A percentile compares a stretch with the other conserved stretches of the same genome.
These are phyloP conservation scores for Sugiyamaella lignohabitans DNA, from an alignment of 805 yeast genomes.

Conservation along the genomic window DNA sequence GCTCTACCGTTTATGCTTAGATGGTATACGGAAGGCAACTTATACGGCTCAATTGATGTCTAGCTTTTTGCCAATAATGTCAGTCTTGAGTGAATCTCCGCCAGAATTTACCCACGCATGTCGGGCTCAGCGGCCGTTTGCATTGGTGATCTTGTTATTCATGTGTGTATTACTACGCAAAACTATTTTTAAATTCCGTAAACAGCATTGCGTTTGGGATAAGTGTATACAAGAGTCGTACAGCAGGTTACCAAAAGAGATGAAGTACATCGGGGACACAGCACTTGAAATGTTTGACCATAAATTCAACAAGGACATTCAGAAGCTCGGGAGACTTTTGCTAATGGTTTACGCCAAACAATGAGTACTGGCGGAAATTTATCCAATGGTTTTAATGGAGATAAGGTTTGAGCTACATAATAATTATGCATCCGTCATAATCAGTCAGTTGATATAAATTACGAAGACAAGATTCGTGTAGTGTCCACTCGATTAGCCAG, in stretches of 20 bases:
- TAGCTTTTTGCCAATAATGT: conserved; percentile 2
- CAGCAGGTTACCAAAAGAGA: neutral
- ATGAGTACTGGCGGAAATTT: no score
- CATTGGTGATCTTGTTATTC: conserved; percentile 5
- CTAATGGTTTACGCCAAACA: no score
- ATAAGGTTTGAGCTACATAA: no score
- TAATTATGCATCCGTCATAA: no score
- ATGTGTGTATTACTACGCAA: conserved; percentile 4
- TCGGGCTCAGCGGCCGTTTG: conserved; percentile 7
- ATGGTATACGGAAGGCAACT: neutral
- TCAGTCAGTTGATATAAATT: no score
- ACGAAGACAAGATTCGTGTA: no score
- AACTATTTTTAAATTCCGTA: conserved; percentile 1
- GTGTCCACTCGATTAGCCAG: no score
- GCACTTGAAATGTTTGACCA: conserved; percentile 3
- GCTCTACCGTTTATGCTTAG: neutral
- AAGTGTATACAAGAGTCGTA: conserved; percentile 3
- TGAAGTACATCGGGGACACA: conserved; percentile 1
- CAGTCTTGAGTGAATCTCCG: conserved; percentile 6
- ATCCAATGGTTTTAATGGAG: no score
- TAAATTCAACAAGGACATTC: no score
- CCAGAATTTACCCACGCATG: neutral
- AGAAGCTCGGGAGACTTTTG: no score
- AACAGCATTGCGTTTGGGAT: neutral
- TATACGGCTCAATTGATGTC: neutral